Evolutionary conservation across 2,329 filamentous ascomycete genomes (phyloP), one percentile per base, ranked within the genome.

Genomic region (Aureobasidium zeae): DNA sequence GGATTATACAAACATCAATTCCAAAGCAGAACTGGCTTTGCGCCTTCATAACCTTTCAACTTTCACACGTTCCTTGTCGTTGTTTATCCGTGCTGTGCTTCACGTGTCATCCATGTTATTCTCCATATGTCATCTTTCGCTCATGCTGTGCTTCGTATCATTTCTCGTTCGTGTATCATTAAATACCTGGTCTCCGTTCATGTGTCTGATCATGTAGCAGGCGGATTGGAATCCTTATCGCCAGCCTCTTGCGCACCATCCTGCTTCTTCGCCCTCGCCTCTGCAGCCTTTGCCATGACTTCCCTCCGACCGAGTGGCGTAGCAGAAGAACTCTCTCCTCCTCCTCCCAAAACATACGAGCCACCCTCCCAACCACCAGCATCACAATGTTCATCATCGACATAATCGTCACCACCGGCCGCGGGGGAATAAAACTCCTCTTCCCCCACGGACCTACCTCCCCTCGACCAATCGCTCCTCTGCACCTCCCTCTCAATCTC

Each of bases 401-500:
- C 57, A 15, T 53, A 56, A 8, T 57, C 62, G 33, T 57, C 57
- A 44, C 64, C 59, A 1, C 56, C 50, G n/a, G n/a, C n/a, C n/a
- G n/a, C n/a, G 0, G 64, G 73, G 63, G 66, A 77, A 71, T 68
- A 77, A 61, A 69, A 82, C 66, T 68, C 77, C 49, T 74, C 63
- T 10, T 64, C 65, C 2, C 68, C 78, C 2, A 89, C 63, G 4
- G 71, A 76, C 41, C 72, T 67, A 0, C 88, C 88, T 0, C 79
- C 78, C 17, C 72, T 72, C 56, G 72, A 81, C 80, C 84, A 94
- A 66, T 95, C 87, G 12, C 76, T 83, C 36, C 67, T 69, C 46
- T 83, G 81, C 3, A 95, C 89, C 68, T 95, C 89, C 38, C 73
- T 72, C 69, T 96, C 88, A 56, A 95, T 93, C 67, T 82, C 74